These are phyloP conservation scores for Bipolaris zeicola DNA, from an alignment of 2,329 filamentous ascomycete genomes.

Conservation along the genomic window DNA sequence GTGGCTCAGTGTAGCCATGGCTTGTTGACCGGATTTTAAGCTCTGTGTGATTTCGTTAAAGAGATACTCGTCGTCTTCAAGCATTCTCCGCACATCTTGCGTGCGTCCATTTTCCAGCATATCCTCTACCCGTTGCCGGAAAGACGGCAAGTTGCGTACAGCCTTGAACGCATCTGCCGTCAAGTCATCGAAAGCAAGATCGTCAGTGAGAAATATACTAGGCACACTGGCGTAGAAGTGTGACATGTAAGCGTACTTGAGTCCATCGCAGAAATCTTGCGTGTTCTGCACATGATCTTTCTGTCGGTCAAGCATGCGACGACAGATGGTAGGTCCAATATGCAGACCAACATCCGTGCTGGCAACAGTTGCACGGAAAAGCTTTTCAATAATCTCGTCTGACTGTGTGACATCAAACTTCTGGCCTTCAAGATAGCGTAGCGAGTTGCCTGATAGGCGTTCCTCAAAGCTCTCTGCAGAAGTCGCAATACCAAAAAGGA, in stretches of 20 bases:
- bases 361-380: conserved; percentile 70
- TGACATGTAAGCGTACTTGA: conserved; percentile 84
- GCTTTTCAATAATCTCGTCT: conserved; percentile 71
- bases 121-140: conserved; percentile 52
- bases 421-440: conserved; percentile 69
- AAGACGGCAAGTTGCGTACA: conserved; percentile 71
- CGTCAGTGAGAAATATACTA: conserved; percentile 63
- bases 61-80: conserved; percentile 66
- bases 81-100: conserved; percentile 58
- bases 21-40: conserved; percentile 46
- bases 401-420: conserved; percentile 80
- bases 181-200: conserved; percentile 48
- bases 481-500: conserved; percentile 80
- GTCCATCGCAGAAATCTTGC: conserved; percentile 70
- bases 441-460: conserved; percentile 70
- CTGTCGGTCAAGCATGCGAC: conserved; percentile 71
- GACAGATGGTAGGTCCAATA: conserved; percentile 68
- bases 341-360: conserved; percentile 62
- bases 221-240: conserved; percentile 82
- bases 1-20: conserved; percentile 49
- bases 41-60: conserved; percentile 50
- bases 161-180: conserved; percentile 69
- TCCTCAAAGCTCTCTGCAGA: conserved; percentile 81
- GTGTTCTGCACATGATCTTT: conserved; percentile 78
- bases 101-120: conserved; percentile 45